A percentile compares a stretch with the other conserved stretches of the same genome.
phyloP scores from a whole-genome alignment of 1,284 basidiomycete genomes.

The Calocybe gambosa region DNA sequence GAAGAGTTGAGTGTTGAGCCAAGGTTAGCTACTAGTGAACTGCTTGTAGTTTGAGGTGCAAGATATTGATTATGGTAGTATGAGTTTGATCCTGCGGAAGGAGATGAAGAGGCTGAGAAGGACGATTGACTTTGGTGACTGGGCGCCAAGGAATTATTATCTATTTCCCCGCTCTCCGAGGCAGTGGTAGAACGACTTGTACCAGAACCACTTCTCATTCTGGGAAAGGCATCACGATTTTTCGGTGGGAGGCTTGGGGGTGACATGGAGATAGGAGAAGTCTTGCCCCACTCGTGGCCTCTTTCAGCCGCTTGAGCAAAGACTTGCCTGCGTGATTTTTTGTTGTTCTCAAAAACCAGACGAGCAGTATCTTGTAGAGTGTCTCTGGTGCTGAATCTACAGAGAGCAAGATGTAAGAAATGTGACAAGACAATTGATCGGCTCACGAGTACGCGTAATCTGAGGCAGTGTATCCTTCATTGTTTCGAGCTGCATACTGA shows the following conservation, averaged over 20 bases:
- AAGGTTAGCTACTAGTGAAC: constrained; percentile 35
- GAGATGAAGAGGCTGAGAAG: constrained; percentile 48
- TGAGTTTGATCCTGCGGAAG: constrained; percentile 42
- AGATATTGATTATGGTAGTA: constrained; percentile 30
- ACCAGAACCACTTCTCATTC: constrained; percentile 75
- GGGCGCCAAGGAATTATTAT: constrained; percentile 36
- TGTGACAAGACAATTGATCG: background rate
- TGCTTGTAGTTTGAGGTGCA: constrained; percentile 31
- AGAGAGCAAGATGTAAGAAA: constrained; percentile 9
- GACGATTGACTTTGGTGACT: constrained; percentile 41
- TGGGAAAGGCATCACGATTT: constrained; percentile 32
- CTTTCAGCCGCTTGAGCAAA: constrained; percentile 63
- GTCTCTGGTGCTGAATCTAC: constrained; percentile 63
- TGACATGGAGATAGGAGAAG: constrained; percentile 29
- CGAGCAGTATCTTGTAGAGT: constrained; percentile 74
- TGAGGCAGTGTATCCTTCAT: constrained; percentile 84
- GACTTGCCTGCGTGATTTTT: constrained; percentile 60
- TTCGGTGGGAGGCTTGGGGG: constrained; percentile 35
- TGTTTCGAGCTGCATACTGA: constrained; percentile 75
- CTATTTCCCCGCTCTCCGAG: constrained; percentile 65
- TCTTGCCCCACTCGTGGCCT: constrained; percentile 52
- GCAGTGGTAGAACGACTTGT: constrained; percentile 62
- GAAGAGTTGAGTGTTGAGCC: constrained; percentile 31
- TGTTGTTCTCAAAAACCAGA: constrained; percentile 69
- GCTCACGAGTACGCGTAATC: constrained; percentile 88